phyloP scores from a whole-genome alignment of 1,284 basidiomycete genomes.

The Heterobasidion occidentale region DNA sequence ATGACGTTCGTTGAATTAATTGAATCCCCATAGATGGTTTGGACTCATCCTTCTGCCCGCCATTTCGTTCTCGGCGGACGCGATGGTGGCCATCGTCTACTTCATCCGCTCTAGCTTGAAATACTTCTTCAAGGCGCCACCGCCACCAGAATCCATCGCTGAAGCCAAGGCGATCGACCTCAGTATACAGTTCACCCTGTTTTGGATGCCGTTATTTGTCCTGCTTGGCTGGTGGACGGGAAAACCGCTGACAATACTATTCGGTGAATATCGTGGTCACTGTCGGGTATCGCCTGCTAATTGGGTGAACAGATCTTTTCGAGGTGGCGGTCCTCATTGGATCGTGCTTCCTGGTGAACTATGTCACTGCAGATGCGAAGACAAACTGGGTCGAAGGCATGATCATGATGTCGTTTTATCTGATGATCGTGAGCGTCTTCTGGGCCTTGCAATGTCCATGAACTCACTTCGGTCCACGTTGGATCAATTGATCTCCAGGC shows the following conservation, averaged over 20 bases:
- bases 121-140: slow-evolving; percentile 7
- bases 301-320: slow-evolving; percentile 33
- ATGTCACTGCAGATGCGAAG: slow-evolving; percentile 61
- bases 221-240: slow-evolving; percentile 52
- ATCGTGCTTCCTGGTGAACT: slow-evolving; percentile 63
- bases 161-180: slow-evolving; percentile 56
- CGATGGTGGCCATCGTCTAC: slow-evolving; percentile 43
- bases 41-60: slow-evolving; percentile 62
- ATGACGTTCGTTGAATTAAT: neutral
- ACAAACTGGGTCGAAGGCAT: slow-evolving; percentile 57
- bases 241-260: slow-evolving; percentile 44
- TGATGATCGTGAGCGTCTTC: slow-evolving; percentile 36
- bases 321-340: slow-evolving; percentile 54
- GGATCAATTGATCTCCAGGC: slow-evolving; percentile 23
- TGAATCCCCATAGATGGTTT: slow-evolving; percentile 39
- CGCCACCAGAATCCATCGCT: slow-evolving; percentile 30
- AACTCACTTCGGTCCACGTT: neutral
- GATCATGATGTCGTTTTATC: slow-evolving; percentile 54
- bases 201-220: slow-evolving; percentile 58
- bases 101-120: slow-evolving; percentile 28
- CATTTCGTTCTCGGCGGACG: slow-evolving; percentile 64
- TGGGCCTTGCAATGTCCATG: neutral
- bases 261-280: slow-evolving; percentile 18
- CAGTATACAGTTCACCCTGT: slow-evolving; percentile 59
- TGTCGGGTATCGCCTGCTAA: neutral